Percentiles rank a stretch among this genome's conserved stretches.
phyloP scores from a whole-genome alignment of 2,329 filamentous ascomycete species.

The Aureobasidium melanogenum region DNA sequence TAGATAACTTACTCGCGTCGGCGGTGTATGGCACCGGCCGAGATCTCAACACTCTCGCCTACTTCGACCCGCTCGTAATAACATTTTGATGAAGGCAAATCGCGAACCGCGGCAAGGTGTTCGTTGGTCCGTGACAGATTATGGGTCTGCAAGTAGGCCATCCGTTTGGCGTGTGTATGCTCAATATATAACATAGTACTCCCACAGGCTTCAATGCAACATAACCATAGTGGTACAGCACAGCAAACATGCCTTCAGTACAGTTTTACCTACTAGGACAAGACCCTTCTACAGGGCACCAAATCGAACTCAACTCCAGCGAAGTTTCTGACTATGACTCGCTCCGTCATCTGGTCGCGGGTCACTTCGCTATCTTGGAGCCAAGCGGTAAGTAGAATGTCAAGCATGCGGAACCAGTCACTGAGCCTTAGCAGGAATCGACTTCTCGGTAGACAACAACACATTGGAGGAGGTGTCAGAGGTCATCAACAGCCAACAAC shows the following conservation, averaged over 20 bases:
- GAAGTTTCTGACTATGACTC: conserved; percentile 18
- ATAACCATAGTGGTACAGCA: not conserved
- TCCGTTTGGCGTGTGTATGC: not conserved
- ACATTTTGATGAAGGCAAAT: not conserved
- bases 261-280: conserved; percentile 25
- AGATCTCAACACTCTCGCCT: not conserved
- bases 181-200: conserved; percentile 1
- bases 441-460: not conserved
- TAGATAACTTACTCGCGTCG: no score
- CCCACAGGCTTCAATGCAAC: not conserved
- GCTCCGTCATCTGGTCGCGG: conserved; percentile 21
- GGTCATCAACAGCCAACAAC: conserved; percentile 15
- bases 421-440: conserved; percentile 15
- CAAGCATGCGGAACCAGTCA: not conserved
- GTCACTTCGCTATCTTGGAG: conserved; percentile 24
- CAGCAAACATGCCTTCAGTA: conserved; percentile 11
- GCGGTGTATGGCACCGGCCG: not conserved
- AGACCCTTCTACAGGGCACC: conserved; percentile 16
- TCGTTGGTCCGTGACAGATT: not conserved
- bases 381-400: conserved; percentile 18
- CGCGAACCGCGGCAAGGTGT: not conserved
- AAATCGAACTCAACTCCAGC: conserved; percentile 20
- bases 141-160: not conserved
- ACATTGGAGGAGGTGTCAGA: conserved; percentile 8
- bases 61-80: conserved; percentile 5